Evolutionary conservation across 1,284 basidiomycete species (phyloP).

Genomic region (Chalciporus sp.): DNA sequence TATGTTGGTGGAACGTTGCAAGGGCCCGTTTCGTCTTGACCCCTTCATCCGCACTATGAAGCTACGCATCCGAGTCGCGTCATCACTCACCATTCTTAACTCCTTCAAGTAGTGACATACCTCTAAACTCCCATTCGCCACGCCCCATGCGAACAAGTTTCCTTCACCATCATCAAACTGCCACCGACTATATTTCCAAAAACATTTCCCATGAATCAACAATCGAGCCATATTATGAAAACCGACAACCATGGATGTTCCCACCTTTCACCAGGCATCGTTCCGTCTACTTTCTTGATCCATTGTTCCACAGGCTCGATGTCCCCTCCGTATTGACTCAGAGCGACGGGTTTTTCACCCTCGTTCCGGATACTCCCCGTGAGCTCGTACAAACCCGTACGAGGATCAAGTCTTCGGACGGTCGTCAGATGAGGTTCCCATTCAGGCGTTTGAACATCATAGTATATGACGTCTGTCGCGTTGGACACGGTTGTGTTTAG

Average conservation of each 20-base stretch:
- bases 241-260: background rate
- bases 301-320: too few relatives aligned
- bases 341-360: constrained; percentile 22
- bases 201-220: constrained; percentile 4
- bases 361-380: too few relatives aligned
- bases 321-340: constrained; percentile 24
- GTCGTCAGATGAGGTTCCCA: constrained; percentile 43
- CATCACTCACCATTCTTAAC: constrained; percentile 2
- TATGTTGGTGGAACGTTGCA: constrained; percentile 40
- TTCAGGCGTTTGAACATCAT: constrained; percentile 44
- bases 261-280: constrained; percentile 26
- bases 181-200: constrained; percentile 22
- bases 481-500: constrained; percentile 43
- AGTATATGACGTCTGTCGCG: constrained; percentile 42
- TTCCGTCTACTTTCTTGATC: constrained; percentile 22
- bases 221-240: background rate
- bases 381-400: constrained; percentile 32
- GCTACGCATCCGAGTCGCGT: too few relatives aligned
- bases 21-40: constrained; percentile 22
- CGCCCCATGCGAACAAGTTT: constrained; percentile 23
- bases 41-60: too few relatives aligned
- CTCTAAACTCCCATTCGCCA: constrained; percentile 10
- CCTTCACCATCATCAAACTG: constrained; percentile 28
- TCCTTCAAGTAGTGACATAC: constrained; percentile 1
- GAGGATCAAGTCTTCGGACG: constrained; percentile 37